Percentiles rank a stretch among this genome's conserved stretches.
Evolutionary conservation across 306 rosid genomes (phyloP).

Genomic region (Quercus ilex): DNA sequence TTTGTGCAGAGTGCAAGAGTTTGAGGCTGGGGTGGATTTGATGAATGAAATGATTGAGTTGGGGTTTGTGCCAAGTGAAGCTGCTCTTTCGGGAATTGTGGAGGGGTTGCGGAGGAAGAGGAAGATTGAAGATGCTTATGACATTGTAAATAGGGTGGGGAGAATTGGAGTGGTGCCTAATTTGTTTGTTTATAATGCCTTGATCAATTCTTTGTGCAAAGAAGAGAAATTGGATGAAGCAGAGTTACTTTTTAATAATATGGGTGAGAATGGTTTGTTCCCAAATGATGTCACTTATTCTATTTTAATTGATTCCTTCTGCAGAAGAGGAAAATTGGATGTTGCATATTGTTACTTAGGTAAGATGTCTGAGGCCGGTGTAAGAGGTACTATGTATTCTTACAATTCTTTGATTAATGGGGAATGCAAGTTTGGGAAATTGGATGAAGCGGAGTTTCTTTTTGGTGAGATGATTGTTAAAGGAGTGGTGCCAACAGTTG

Average conservation of each 20-base stretch:
- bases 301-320: constrained; percentile 76
- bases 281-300: constrained; percentile 77
- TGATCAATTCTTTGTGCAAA: constrained; percentile 75
- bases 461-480: constrained; percentile 51
- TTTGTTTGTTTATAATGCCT: constrained; percentile 65
- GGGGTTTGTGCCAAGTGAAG: constrained; percentile 65
- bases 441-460: constrained; percentile 53
- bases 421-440: constrained; percentile 67
- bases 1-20: constrained; percentile 59
- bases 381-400: constrained; percentile 54
- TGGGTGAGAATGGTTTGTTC: constrained; percentile 49
- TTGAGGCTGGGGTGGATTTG: constrained; percentile 44
- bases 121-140: constrained; percentile 52
- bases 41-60: constrained; percentile 72
- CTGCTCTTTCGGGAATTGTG: constrained; percentile 59
- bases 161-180: constrained; percentile 57
- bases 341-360: constrained; percentile 56
- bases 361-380: constrained; percentile 53
- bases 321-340: constrained; percentile 66
- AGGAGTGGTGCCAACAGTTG: constrained; percentile 68
- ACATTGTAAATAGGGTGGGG: constrained; percentile 54
- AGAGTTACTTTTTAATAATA: constrained; percentile 51
- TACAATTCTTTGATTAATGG: constrained; percentile 85
- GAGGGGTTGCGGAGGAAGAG: constrained; percentile 74
- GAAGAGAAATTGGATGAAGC: constrained; percentile 67